phyloP scores from a whole-genome alignment of 306 rosid genomes.

The barrel medic (Medicago truncatula) region DNA sequence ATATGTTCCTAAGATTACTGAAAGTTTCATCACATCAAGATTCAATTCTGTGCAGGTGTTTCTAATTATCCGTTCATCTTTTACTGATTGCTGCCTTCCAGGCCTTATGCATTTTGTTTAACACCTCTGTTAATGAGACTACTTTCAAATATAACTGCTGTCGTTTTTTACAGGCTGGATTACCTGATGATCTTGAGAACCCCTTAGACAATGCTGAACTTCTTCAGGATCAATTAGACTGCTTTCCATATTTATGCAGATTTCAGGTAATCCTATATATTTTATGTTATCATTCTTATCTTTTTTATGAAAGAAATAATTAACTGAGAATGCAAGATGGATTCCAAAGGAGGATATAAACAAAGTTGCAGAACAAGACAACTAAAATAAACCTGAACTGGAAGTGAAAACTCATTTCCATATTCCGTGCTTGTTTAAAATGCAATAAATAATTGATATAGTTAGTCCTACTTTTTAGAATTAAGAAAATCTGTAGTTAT shows the following conservation, averaged over 20 bases:
- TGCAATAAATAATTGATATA: slow-evolving; percentile 19
- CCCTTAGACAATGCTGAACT: slow-evolving; percentile 97
- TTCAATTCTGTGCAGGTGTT: slow-evolving; percentile 95
- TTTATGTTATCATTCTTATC: slow-evolving; percentile 25
- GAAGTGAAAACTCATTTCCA: neutral
- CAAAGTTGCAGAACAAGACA: slow-evolving; percentile 24
- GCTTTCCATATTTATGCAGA: slow-evolving; percentile 94
- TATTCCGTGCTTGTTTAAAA: slow-evolving; percentile 26
- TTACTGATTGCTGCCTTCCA: slow-evolving; percentile 37
- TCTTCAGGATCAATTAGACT: slow-evolving; percentile 97
- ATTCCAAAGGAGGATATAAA: neutral
- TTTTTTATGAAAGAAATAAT: slow-evolving; percentile 14
- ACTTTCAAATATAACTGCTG: slow-evolving; percentile 32
- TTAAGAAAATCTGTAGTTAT: too few relatives aligned
- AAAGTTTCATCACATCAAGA: slow-evolving; percentile 93
- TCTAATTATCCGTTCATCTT: slow-evolving; percentile 36
- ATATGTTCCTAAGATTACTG: slow-evolving; percentile 97
- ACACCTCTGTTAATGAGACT: slow-evolving; percentile 25
- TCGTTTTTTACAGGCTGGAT: slow-evolving; percentile 71
- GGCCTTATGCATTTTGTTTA: slow-evolving; percentile 25
- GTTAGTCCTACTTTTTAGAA: neutral
- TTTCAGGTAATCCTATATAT: slow-evolving; percentile 70
- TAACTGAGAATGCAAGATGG: slow-evolving; percentile 6
- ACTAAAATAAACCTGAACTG: slow-evolving; percentile 1
- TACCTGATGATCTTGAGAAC: slow-evolving; percentile 94